A percentile compares a stretch with the other conserved stretches of the same genome.
Conservation (phyloP, 495 filamentous ascomycete genomes). For the Hyaloscypha variabilis region DNA sequence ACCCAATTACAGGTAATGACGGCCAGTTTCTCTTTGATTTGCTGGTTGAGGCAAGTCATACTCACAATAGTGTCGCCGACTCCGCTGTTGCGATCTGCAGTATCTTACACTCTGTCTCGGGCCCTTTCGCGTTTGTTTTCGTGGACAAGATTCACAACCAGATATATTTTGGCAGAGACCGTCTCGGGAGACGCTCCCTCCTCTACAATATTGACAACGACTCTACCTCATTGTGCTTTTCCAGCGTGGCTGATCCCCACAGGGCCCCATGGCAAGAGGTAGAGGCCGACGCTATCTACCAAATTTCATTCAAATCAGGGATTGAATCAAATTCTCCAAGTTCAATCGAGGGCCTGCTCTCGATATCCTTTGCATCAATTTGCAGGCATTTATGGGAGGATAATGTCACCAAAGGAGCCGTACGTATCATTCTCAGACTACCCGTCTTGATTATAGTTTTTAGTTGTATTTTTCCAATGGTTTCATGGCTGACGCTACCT, state of each 20-base stretch:
- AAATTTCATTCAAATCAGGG: conserved; percentile 53
- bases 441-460: not conserved
- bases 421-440: conserved; percentile 1
- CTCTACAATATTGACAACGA: conserved; percentile 52
- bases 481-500: not conserved
- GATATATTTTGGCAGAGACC: conserved; percentile 83
- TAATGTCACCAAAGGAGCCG: conserved; percentile 1
- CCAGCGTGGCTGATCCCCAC: conserved; percentile 70
- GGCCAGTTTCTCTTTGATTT: conserved; percentile 68
- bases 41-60: conserved; percentile 53
- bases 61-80: conserved; percentile 22
- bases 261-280: conserved; percentile 73
- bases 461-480: not conserved
- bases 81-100: conserved; percentile 45
- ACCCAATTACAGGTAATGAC: conserved; percentile 71
- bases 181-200: conserved; percentile 83
- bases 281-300: conserved; percentile 76
- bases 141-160: conserved; percentile 63
- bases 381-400: conserved; percentile 15
- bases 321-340: not conserved
- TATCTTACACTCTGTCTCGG: conserved; percentile 66
- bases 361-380: conserved; percentile 6
- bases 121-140: conserved; percentile 92
- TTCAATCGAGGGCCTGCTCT: not conserved
- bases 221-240: conserved; percentile 60